Base-by-base conservation (phyloP, 1,139 yeast genomes). In the Candida sanyaensis region DNA sequence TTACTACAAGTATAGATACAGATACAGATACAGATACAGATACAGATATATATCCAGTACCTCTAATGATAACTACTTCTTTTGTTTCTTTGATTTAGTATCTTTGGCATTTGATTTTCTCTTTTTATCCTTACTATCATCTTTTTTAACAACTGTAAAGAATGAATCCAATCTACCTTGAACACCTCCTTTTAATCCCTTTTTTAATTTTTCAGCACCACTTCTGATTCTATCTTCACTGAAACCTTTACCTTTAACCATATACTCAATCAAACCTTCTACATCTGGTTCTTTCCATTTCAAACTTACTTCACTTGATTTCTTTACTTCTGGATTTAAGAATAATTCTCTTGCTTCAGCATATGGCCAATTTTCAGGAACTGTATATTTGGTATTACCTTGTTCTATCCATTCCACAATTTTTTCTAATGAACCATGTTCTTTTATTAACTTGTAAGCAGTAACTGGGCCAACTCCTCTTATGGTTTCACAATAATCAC, bases 401-500 rank as follows among this genome's bases (percentile, higher is more conserved):
- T 73, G 73, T 38, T 78, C 70, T 38, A 91, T 81, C 55, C 71
- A 75, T 56, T 84, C 84, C 32, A 92, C 80, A 41, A 95, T 82
- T 42, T 83, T 84, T 51, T 92, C 98, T 45, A 93, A 75, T 0
- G 86, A 78, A 1, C 87, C 85, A 65, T 90, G 92, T 60, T 93
- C 97, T 62, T 86, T 86, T 55, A 93, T 89, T 53, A 93, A 76
- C 60, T 93, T 92, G 55, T 80, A 77, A 0, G 98, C 99, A 1
- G 97, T 92, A 1, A 88, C 93, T 0, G 98, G 98, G 4, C 99
- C 99, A 47, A 95, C 86, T 11, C 99, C 99, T 55, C 83, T 82
- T 50, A 95, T 92, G 1, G 97, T 88, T 55, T 93, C 98, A 70
- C 97, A 90, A 66, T 93, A 93, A 70, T 93, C 99, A 68, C 99